Percentiles rank a stretch among this genome's conserved stretches.
Evolutionary conservation across 352 stramenopile species (phyloP).

Genomic region (Phytopythium boreale): DNA sequence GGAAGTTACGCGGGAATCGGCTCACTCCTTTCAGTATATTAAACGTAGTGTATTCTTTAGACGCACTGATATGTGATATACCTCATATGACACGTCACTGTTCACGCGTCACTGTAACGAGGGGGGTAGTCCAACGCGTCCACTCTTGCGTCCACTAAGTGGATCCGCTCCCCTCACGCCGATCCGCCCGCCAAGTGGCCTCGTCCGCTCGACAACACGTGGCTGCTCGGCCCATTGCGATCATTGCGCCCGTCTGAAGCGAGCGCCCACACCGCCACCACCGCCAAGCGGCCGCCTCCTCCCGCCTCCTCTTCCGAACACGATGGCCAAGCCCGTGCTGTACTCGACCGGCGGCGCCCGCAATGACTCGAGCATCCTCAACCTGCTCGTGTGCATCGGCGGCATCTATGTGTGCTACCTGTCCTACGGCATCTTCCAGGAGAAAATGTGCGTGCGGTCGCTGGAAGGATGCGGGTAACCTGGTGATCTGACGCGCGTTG

Average conservation of each 20-base stretch:
- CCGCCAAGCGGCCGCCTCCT: neutral
- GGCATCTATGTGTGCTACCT: conserved; percentile 93
- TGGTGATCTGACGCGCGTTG: conserved; percentile 3
- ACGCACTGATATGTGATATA: neutral
- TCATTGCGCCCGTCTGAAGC: neutral
- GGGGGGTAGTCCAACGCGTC: neutral
- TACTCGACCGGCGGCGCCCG: conserved; percentile 32
- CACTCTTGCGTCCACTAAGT: conserved; percentile 6
- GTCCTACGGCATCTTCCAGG: conserved; percentile 91
- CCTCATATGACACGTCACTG: neutral
- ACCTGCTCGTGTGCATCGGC: conserved; percentile 82
- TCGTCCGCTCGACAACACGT: conserved; percentile 5
- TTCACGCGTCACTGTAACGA: neutral
- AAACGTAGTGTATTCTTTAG: neutral
- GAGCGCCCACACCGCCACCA: neutral
- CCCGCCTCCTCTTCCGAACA: neutral
- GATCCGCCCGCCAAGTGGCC: neutral
- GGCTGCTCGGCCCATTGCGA: conserved; percentile 3
- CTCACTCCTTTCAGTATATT: neutral
- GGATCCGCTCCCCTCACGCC: no score
- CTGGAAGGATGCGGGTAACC: conserved; percentile 28
- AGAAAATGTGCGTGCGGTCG: conserved; percentile 66
- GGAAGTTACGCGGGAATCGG: neutral
- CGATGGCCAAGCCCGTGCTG: conserved; percentile 42
- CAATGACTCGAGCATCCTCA: conserved; percentile 61